Evolutionary conservation across 2,329 filamentous ascomycete genomes (phyloP), one percentile per base, ranked within the genome.

Genomic region (Dothistroma septosporum): DNA sequence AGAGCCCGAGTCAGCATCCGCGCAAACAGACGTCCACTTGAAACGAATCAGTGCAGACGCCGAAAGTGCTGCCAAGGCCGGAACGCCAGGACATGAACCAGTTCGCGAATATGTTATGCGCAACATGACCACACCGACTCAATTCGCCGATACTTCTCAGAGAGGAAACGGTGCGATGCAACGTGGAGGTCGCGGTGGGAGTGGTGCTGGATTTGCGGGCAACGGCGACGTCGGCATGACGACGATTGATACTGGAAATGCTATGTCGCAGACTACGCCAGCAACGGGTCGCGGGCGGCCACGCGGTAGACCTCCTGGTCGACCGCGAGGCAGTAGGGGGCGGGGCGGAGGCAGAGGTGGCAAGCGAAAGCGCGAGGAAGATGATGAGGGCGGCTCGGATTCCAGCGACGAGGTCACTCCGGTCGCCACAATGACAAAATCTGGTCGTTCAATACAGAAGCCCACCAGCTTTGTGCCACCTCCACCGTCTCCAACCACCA

Each of bases 361-460:
- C 65, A 76, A 70, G 65, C 62, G 75, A 49, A 76, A 76, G 60
- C 68, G 73, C 48, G 68, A 69, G 46, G 76, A 77, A 55, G 77
- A 76, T 2, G 76, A 76, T 11, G 76, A 76, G 41, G 74, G 59
- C 11, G 63, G 55, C 11, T 69, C 70, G 4, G 69, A 69, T 49
- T 72, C 70, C 47, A 69, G 67, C 33, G 70, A 72, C 54, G 76
- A 80, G 53, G 80, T 83, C 64, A 83, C 82, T 9, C 80, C 81
- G 21, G 77, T 84, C 19, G 82, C 84, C 3, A 89, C 85, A 32
- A 86, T 84, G 71, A 92, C 89, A 10, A 90, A 91, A 71, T 92
- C 88, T 21, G 90, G 90, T 41, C 84, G 90, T 63, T 85, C 87
- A 61, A 83, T 91, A 37, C 85, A 83, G 62, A 88, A 87, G 75